These are phyloP conservation scores for Petasospora rhodanensis DNA, from an alignment of 1,139 yeast genomes.

Conservation along the genomic window DNA sequence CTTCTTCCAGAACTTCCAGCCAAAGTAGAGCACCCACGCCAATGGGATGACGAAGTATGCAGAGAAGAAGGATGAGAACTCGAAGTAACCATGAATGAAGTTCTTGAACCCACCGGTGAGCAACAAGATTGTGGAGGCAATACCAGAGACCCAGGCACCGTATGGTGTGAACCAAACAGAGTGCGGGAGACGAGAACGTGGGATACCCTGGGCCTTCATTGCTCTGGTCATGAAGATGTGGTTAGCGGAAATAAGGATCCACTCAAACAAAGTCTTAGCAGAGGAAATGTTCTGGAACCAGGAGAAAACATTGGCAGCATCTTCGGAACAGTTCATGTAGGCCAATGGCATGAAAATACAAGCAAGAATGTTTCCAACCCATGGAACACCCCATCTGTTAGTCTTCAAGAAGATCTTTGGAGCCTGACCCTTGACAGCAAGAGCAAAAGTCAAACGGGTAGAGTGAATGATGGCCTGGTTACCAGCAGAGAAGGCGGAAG, in stretches of 20 bases:
- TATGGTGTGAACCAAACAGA: conserved; percentile 15
- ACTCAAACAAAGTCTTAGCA: conserved; percentile 17
- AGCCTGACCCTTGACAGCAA: conserved; percentile 45
- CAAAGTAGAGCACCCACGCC: conserved; percentile 27
- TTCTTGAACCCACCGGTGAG: conserved; percentile 39
- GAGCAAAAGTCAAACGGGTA: conserved; percentile 41
- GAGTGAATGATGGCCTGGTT: conserved; percentile 40
- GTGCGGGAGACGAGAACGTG: conserved; percentile 36
- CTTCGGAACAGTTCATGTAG: conserved; percentile 33
- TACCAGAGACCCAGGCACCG: conserved; percentile 37
- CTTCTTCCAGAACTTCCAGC: conserved; percentile 31
- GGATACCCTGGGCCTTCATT: conserved; percentile 35
- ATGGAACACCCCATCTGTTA: conserved; percentile 43
- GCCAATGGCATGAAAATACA: conserved; percentile 34
- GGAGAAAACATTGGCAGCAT: conserved; percentile 32
- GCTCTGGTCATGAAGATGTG: conserved; percentile 35
- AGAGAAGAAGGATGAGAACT: conserved; percentile 34
- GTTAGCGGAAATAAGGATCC: conserved; percentile 30
- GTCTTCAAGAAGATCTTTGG: conserved; percentile 42
- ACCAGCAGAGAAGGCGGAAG: conserved; percentile 52
- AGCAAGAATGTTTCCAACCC: conserved; percentile 32
- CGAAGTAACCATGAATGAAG: conserved; percentile 36
- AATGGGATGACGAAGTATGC: conserved; percentile 38
- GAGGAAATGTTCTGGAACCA: conserved; percentile 22
- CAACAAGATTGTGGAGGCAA: conserved; percentile 32